phyloP scores from a whole-genome alignment of 495 filamentous ascomycete genomes.

The Talaromyces trachyspermus region DNA sequence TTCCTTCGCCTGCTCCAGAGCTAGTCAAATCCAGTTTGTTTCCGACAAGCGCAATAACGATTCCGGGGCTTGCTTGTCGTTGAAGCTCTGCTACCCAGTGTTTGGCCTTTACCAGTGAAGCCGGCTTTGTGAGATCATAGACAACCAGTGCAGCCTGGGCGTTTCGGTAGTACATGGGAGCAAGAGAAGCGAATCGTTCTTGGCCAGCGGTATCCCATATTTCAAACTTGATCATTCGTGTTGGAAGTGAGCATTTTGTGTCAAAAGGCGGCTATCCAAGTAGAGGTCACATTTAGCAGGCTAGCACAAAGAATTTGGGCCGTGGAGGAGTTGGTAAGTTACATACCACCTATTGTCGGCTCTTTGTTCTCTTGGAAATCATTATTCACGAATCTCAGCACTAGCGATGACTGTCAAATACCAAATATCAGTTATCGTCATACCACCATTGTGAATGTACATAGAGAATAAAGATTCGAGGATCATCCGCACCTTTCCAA shows the following conservation, averaged over 20 bases:
- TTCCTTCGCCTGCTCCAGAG: conserved; percentile 32
- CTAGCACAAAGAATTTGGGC: neutral
- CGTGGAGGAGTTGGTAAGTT: conserved; percentile 1
- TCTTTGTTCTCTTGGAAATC: conserved; percentile 99
- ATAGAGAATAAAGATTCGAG: too few species aligned
- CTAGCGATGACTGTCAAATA: conserved; percentile 74
- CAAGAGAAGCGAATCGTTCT: conserved; percentile 93
- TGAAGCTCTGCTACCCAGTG: conserved; percentile 99
- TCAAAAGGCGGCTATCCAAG: conserved; percentile 95
- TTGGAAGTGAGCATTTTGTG: conserved; percentile 94
- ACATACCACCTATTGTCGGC: conserved; percentile 93
- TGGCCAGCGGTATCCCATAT: conserved; percentile 99
- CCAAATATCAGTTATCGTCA: conserved; percentile 15
- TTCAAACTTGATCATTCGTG: conserved; percentile 97
- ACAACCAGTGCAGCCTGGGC: conserved; percentile 97
- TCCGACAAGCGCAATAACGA: conserved; percentile 94
- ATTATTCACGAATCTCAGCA: conserved; percentile 98
- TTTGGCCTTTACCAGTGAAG: conserved; percentile 89
- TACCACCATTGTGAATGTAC: conserved; percentile 1
- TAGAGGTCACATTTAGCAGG: neutral
- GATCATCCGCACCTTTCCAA: conserved; percentile 76
- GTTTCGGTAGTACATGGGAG: conserved; percentile 99
- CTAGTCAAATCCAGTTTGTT: conserved; percentile 91
- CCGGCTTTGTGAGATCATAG: conserved; percentile 97
- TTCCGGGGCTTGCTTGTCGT: conserved; percentile 93